These are phyloP conservation scores for Pseudoturritis turrita DNA, from an alignment of 345 rosid genomes.

Conservation along the genomic window DNA sequence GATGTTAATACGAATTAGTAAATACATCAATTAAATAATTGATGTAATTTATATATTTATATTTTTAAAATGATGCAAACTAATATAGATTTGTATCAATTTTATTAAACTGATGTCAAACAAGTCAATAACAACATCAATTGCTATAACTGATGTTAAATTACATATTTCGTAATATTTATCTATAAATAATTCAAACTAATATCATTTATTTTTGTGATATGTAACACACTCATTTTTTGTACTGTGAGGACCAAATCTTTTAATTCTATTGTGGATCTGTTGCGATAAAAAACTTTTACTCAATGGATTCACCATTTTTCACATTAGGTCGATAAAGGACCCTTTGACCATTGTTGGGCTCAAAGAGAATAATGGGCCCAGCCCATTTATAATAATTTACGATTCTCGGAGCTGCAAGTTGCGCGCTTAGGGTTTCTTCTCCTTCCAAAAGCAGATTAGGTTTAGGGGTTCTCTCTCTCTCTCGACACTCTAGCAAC, in stretches of 20 bases:
- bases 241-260: too few relatives aligned
- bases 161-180: background rate
- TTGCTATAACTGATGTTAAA: background rate
- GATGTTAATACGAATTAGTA: background rate
- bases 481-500: slow-evolving; percentile 2
- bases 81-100: background rate
- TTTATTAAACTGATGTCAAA: background rate
- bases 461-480: background rate
- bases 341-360: background rate
- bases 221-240: too few relatives aligned
- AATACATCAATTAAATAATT: background rate
- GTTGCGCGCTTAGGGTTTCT: background rate
- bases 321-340: too few relatives aligned
- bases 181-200: too few relatives aligned
- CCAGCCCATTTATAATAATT: background rate
- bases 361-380: background rate
- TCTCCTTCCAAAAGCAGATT: background rate
- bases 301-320: too few relatives aligned
- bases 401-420: background rate
- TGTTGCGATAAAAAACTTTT: too few relatives aligned
- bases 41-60: too few relatives aligned
- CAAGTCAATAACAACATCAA: background rate
- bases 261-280: too few relatives aligned
- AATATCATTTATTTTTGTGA: too few relatives aligned
- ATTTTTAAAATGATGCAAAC: too few relatives aligned